A percentile compares a stretch with the other conserved stretches of the same genome.
phyloP scores from a whole-genome alignment of 257 asterid species.

The Solanum paucissectum region DNA sequence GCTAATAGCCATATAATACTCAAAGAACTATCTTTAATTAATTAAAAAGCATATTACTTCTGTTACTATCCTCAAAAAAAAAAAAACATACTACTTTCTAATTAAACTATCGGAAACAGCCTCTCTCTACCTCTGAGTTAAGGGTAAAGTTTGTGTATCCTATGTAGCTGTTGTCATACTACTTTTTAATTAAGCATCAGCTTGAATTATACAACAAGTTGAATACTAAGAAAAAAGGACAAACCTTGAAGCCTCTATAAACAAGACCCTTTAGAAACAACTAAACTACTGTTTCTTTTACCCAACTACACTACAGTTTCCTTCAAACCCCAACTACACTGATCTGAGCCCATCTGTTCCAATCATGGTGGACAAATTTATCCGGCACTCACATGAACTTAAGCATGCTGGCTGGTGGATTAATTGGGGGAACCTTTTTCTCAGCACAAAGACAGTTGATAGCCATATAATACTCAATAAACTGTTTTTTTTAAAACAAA shows the following conservation, averaged over 20 bases:
- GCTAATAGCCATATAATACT: neutral
- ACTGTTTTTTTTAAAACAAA: neutral
- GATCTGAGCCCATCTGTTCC: neutral
- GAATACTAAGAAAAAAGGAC: neutral
- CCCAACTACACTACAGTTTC: neutral
- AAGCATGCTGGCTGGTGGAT: neutral
- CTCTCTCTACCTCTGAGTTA: neutral
- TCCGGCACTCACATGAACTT: neutral
- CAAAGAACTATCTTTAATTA: neutral
- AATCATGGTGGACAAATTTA: neutral
- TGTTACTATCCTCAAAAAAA: neutral
- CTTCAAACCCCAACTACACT: neutral
- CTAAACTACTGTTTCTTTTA: constrained; percentile 10
- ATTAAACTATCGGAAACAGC: neutral
- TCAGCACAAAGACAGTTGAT: neutral
- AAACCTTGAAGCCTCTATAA: constrained; percentile 83
- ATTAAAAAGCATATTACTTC: neutral
- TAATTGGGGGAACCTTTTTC: neutral
- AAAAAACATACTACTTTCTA: neutral
- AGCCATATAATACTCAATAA: neutral
- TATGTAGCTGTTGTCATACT: neutral
- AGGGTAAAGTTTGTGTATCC: neutral
- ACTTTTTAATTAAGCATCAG: neutral
- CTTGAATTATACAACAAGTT: neutral
- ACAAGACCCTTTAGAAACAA: constrained; percentile 66